Percentiles rank a stretch among this genome's conserved stretches.
Evolutionary conservation across 179 eudicot species (phyloP).

Genomic region (Spergularia azorica): DNA sequence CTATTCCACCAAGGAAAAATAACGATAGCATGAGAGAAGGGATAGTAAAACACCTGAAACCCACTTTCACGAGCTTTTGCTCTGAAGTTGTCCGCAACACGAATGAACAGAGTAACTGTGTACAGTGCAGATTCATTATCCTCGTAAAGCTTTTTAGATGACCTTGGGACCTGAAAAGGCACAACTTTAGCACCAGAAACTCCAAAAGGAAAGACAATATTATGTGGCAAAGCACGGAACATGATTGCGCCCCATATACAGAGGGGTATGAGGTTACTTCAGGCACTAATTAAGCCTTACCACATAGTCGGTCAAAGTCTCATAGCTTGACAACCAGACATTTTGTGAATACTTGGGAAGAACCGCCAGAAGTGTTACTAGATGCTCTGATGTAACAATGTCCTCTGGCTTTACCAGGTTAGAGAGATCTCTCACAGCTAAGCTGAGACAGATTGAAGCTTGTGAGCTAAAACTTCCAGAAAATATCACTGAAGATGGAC

Average conservation of each 20-base stretch:
- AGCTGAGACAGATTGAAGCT: constrained; percentile 50
- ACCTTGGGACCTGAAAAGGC: constrained; percentile 86
- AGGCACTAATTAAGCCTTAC: constrained; percentile 37
- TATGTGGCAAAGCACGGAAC: background rate
- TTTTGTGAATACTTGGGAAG: constrained; percentile 94
- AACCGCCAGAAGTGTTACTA: constrained; percentile 91
- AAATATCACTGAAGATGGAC: background rate
- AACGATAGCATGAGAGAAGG: background rate
- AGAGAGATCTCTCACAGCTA: constrained; percentile 96
- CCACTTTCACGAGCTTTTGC: constrained; percentile 91
- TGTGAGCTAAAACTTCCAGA: constrained; percentile 25
- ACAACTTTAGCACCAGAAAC: constrained; percentile 22
- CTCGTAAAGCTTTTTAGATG: constrained; percentile 87
- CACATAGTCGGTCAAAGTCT: constrained; percentile 89
- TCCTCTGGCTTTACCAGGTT: constrained; percentile 88
- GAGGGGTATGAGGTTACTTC: no score
- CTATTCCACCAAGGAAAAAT: constrained; percentile 4
- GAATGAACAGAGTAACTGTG: constrained; percentile 76
- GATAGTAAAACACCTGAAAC: constrained; percentile 57
- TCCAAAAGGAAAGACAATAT: background rate
- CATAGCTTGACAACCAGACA: constrained; percentile 96
- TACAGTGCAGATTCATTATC: constrained; percentile 98
- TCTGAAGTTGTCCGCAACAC: constrained; percentile 94
- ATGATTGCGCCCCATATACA: no score
- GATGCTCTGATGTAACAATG: constrained; percentile 76